Evolutionary conservation across 768 basidiomycete genomes (phyloP).

Genomic region (Boletus fagicola): DNA sequence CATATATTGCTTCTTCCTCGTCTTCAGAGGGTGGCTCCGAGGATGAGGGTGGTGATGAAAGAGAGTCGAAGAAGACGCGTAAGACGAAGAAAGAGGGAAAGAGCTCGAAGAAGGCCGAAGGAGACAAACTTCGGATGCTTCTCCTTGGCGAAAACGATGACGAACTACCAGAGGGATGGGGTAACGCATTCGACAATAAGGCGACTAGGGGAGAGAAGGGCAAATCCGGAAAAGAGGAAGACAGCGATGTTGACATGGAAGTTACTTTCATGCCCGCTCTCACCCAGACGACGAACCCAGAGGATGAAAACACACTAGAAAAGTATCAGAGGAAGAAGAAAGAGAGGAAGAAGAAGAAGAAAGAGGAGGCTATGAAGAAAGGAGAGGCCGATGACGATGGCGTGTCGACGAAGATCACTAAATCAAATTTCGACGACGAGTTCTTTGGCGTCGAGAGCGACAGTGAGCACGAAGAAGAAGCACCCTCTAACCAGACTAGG

Average conservation of each 20-base stretch:
- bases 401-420: constrained; percentile 9
- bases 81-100: constrained; percentile 20
- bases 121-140: constrained; percentile 74
- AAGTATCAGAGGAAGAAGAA: constrained; percentile 86
- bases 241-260: constrained; percentile 77
- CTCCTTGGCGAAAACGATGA: constrained; percentile 67
- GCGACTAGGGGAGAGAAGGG: neutral
- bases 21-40: constrained; percentile 59
- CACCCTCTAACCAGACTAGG: constrained; percentile 18
- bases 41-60: constrained; percentile 10
- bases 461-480: constrained; percentile 28
- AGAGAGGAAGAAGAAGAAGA: constrained; percentile 83
- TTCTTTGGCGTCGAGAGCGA: constrained; percentile 63
- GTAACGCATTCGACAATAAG: constrained; percentile 37
- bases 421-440: constrained; percentile 50
- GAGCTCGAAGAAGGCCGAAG: constrained; percentile 42
- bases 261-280: constrained; percentile 93
- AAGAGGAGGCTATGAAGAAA: constrained; percentile 57
- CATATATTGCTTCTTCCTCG: constrained; percentile 69
- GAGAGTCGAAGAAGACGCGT: constrained; percentile 2
- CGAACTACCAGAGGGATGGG: constrained; percentile 85
- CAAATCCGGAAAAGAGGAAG: constrained; percentile 24
- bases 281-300: constrained; percentile 47
- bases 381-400: constrained; percentile 23
- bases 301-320: constrained; percentile 86